phyloP scores from a whole-genome alignment of 257 asterid species.

The Catharanthus roseus region DNA sequence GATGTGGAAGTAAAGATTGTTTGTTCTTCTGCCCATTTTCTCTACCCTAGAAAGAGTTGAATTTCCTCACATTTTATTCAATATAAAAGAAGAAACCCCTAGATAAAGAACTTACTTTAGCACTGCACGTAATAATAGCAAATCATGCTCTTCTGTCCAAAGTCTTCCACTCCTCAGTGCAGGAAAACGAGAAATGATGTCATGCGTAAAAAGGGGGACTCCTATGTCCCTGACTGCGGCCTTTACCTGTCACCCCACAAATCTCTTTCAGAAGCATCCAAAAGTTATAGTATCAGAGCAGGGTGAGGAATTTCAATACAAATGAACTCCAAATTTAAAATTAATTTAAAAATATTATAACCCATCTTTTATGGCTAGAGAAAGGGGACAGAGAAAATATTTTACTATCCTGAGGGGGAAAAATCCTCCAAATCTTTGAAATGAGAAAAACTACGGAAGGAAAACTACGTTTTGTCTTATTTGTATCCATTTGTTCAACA shows the following conservation, averaged over 20 bases:
- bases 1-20: not conserved
- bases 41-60: not conserved
- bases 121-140: slow-evolving; percentile 70
- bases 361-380: too few relatives aligned
- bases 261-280: slow-evolving; percentile 17
- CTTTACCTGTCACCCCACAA: slow-evolving; percentile 49
- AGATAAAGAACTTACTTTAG: slow-evolving; percentile 47
- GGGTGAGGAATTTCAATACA: not conserved
- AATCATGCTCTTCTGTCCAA: slow-evolving; percentile 87
- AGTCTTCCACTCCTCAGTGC: slow-evolving; percentile 75
- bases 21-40: not conserved
- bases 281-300: not conserved
- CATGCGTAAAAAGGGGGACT: slow-evolving; percentile 57
- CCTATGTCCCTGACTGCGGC: slow-evolving; percentile 39
- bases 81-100: slow-evolving; percentile 6
- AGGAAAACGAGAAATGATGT: slow-evolving; percentile 62
- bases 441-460: too few relatives aligned
- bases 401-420: too few relatives aligned
- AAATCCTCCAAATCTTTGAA: too few relatives aligned
- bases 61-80: not conserved
- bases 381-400: too few relatives aligned
- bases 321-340: too few relatives aligned
- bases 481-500: too few relatives aligned
- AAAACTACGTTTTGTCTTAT: too few relatives aligned
- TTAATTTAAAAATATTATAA: too few relatives aligned